Conservation (phyloP, 2,329 filamentous ascomycete genomes). For the Xylaria sp. region DNA sequence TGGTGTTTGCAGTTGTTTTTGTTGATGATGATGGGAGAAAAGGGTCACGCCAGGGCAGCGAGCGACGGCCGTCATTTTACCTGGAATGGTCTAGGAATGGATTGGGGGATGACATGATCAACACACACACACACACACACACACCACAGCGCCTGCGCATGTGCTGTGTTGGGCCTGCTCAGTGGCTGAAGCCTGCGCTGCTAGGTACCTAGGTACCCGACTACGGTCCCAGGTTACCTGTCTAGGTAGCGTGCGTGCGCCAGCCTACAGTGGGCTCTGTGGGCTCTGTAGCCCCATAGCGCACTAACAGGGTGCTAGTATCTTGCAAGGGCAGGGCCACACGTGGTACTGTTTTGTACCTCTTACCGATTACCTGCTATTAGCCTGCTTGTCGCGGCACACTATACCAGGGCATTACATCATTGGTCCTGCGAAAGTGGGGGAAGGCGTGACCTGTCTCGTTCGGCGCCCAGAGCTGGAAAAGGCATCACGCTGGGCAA, state of each 20-base stretch:
- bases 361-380: not conserved
- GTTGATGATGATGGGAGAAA: slow-evolving; percentile 55
- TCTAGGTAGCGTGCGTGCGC: no score
- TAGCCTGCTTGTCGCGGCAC: not conserved
- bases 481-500: slow-evolving; percentile 27
- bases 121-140: not conserved
- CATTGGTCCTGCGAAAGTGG: slow-evolving; percentile 15
- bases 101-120: not conserved
- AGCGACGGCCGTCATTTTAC: slow-evolving; percentile 42
- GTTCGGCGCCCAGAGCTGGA: slow-evolving; percentile 8
- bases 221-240: no score
- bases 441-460: slow-evolving; percentile 13
- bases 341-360: slow-evolving; percentile 12
- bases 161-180: slow-evolving; percentile 26
- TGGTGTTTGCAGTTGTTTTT: slow-evolving; percentile 43
- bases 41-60: slow-evolving; percentile 44
- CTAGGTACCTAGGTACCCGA: no score
- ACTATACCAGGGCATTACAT: slow-evolving; percentile 18
- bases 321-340: not conserved
- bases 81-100: slow-evolving; percentile 7
- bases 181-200: slow-evolving; percentile 14
- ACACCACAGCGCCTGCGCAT: slow-evolving; percentile 6
- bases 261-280: no score
- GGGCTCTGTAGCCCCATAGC: not conserved
- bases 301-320: not conserved